phyloP scores from a whole-genome alignment of 306 rosid genomes.

The Medicago ruthenica region DNA sequence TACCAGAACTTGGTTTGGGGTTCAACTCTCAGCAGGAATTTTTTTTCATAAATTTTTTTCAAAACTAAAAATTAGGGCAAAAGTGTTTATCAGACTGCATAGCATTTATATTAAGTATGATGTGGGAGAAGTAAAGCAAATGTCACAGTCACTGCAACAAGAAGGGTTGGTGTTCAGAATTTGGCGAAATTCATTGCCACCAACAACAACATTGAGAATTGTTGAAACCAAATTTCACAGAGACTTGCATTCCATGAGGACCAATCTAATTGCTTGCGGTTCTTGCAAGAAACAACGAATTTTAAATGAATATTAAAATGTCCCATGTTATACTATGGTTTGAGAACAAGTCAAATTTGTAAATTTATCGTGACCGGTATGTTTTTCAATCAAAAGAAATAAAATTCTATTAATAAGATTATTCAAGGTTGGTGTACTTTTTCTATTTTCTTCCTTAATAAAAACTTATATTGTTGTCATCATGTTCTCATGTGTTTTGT shows the following conservation, averaged over 20 bases:
- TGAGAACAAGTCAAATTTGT: constrained; percentile 1
- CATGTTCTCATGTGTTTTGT: too few relatives aligned
- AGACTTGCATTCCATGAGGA: neutral
- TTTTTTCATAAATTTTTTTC: too few relatives aligned
- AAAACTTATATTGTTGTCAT: too few relatives aligned
- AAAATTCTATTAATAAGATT: neutral
- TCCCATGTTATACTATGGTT: neutral
- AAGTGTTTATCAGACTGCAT: too few relatives aligned
- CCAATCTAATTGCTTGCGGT: neutral
- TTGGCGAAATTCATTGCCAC: neutral
- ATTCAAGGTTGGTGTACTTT: too few relatives aligned
- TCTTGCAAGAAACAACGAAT: neutral
- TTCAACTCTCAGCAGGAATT: too few relatives aligned
- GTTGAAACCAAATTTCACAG: neutral
- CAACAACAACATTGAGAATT: neutral
- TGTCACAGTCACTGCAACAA: too few relatives aligned
- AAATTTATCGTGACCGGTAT: neutral
- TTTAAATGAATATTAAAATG: neutral
- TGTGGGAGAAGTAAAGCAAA: too few relatives aligned
- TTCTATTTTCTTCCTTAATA: too few relatives aligned
- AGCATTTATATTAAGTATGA: too few relatives aligned
- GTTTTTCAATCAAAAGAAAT: neutral
- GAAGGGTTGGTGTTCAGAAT: neutral
- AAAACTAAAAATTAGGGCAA: too few relatives aligned
- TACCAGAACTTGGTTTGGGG: too few relatives aligned